Base-by-base conservation (phyloP, 2,329 filamentous ascomycete genomes). In the Salinomyces thailandicus region DNA sequence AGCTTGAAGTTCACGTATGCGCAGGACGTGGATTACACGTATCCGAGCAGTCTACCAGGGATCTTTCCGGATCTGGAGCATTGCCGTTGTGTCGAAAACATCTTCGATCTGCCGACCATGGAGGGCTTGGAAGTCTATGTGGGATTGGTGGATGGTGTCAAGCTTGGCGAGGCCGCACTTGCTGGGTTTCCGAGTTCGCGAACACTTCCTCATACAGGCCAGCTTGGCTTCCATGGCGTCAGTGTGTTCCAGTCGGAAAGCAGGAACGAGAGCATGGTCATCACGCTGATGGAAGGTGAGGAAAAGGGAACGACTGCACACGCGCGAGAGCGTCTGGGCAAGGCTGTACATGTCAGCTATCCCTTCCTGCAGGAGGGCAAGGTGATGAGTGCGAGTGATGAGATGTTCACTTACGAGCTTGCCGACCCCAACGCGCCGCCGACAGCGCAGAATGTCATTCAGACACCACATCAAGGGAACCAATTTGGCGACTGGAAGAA, bases 231-330 rank as follows among this genome's bases (percentile, higher is more conserved):
- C 59, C 84, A 93, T 48, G 86, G 86, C 2, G 84, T 98, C 43
- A 91, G 80, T 45, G 85, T 98, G 20, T 98, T 98, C 66, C 86
- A 94, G 56, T 79, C 89, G 50, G 91, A 96, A 49, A 95, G 87
- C 57, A 80, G 85, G 33, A 96, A 96, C 54, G 87, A 95, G 60
- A 98, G 89, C 60, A 87, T 96, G 77, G 76, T 96, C 16, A 73
- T 96, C 38, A 94, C 85, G 2, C 68, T 98, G 33, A 71, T 79
- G 19, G 80, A 85, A 24, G 75, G 83, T 0, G 85, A 87, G 45
- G 63, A 66, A 39, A 77, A 81, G 22, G 78, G 81, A 32, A 82
- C 75, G 45, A 69, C 79, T 15, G 77, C 83, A 47, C 65, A 74
- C 37, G 87, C 87, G 37, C 85, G 85, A 57, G 63, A 68, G 33